A percentile compares a stretch with the other conserved stretches of the same genome.
Conservation (phyloP, 495 filamentous ascomycete species). For the Xylaria sp. region DNA sequence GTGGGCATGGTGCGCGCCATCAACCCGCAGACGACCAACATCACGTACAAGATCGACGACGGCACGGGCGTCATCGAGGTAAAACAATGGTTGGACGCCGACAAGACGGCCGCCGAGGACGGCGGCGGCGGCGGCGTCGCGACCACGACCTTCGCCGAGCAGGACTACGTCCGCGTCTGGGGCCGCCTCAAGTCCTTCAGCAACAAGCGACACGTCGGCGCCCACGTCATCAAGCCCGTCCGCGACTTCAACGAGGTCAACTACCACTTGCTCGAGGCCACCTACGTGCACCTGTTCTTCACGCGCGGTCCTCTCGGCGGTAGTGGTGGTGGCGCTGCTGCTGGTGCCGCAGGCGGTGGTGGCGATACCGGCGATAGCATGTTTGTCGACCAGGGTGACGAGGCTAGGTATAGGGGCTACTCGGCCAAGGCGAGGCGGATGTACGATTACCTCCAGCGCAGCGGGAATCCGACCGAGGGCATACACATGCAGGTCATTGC, state of each 20-base stretch:
- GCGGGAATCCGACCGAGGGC: conserved; percentile 75
- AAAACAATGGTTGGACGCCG: conserved; percentile 85
- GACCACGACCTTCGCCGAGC: conserved; percentile 59
- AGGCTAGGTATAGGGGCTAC: conserved; percentile 44
- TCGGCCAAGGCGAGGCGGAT: conserved; percentile 65
- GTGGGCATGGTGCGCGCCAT: conserved; percentile 90
- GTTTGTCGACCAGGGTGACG: conserved; percentile 60
- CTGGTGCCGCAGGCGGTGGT: conserved; percentile 28
- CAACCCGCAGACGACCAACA: conserved; percentile 84
- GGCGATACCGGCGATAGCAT: conserved; percentile 53
- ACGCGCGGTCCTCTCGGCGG: conserved; percentile 65
- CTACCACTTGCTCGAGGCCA: conserved; percentile 87
- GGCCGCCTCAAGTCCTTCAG: conserved; percentile 80
- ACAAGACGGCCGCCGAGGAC: conserved; percentile 48
- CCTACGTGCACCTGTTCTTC: conserved; percentile 84
- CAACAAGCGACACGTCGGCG: conserved; percentile 78
- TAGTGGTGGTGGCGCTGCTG: conserved; percentile 26
- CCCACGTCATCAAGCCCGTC: conserved; percentile 80
- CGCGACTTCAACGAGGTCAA: conserved; percentile 89
- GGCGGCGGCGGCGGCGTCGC: conserved; percentile 43
- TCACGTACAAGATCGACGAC: conserved; percentile 92
- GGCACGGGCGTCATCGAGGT: conserved; percentile 92
- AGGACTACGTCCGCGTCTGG: conserved; percentile 82
- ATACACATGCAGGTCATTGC: conserved; percentile 79
- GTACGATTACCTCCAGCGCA: conserved; percentile 66